These are phyloP conservation scores for Talaromyces borbonicus DNA, from an alignment of 495 filamentous ascomycete genomes.

Conservation along the genomic window DNA sequence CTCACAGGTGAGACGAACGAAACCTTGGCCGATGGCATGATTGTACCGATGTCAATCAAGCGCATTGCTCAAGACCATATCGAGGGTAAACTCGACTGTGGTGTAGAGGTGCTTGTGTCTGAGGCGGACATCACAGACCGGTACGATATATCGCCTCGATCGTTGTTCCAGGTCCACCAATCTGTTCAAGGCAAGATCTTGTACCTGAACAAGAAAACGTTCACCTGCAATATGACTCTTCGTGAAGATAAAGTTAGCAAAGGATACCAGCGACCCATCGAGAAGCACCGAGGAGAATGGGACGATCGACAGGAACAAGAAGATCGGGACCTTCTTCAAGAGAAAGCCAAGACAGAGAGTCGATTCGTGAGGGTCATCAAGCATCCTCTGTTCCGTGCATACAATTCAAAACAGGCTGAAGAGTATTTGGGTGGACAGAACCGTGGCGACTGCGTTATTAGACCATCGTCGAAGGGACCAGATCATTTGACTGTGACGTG, in stretches of 20 bases:
- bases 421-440: constrained; percentile 80
- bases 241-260: constrained; percentile 67
- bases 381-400: constrained; percentile 87
- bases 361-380: constrained; percentile 91
- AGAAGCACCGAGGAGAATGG: constrained; percentile 74
- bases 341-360: constrained; percentile 70
- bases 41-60: constrained; percentile 79
- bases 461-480: constrained; percentile 84
- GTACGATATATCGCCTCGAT: constrained; percentile 43
- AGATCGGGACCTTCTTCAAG: constrained; percentile 65
- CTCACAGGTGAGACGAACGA: constrained; percentile 87
- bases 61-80: constrained; percentile 84
- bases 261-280: constrained; percentile 52
- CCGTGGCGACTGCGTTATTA: constrained; percentile 85
- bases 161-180: constrained; percentile 60
- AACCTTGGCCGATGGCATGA: constrained; percentile 76
- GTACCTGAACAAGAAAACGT: constrained; percentile 71
- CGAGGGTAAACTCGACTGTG: constrained; percentile 86
- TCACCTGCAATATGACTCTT: constrained; percentile 72
- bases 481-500: constrained; percentile 95
- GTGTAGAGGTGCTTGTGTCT: constrained; percentile 78
- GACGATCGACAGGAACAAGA: constrained; percentile 68
- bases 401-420: constrained; percentile 87
- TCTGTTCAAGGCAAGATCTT: constrained; percentile 80
- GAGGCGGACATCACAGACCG: constrained; percentile 61